These are phyloP conservation scores for Dysphania ambrosioides DNA, from an alignment of 148 eudicot species.

Conservation along the genomic window DNA sequence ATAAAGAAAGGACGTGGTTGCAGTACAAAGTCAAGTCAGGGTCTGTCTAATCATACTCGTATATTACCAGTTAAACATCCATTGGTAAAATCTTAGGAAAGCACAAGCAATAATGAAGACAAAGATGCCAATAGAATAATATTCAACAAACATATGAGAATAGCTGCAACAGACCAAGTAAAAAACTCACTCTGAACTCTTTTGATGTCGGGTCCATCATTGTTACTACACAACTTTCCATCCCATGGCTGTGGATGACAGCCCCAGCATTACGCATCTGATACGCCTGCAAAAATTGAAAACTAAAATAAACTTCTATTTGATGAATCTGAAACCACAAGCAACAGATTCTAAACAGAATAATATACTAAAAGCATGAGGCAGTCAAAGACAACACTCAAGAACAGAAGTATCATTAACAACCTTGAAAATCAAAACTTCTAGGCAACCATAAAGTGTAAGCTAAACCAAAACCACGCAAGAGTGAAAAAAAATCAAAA, in stretches of 20 bases:
- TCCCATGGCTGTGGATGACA: conserved; percentile 95
- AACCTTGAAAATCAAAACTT: not conserved
- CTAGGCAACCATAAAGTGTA: not conserved
- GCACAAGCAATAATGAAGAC: conserved; percentile 1
- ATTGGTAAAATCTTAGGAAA: too few relatives aligned
- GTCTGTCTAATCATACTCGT: too few relatives aligned
- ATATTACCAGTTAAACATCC: not conserved
- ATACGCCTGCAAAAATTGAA: conserved; percentile 60
- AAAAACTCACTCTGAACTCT: conserved; percentile 72
- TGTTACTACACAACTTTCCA: conserved; percentile 91
- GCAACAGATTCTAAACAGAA: not conserved
- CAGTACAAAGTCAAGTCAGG: not conserved
- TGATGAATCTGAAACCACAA: not conserved
- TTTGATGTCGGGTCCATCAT: conserved; percentile 81
- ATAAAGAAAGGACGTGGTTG: not conserved
- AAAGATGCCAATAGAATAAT: not conserved
- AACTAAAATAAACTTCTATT: conserved; percentile 10
- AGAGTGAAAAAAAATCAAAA: not conserved
- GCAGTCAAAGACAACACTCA: not conserved
- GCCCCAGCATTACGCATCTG: conserved; percentile 94
- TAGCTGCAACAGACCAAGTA: conserved; percentile 7
- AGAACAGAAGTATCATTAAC: not conserved
- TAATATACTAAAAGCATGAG: not conserved
- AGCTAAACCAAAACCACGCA: not conserved
- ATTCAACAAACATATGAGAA: not conserved